Evolutionary conservation across 2,329 filamentous ascomycete species (phyloP).

Genomic region (Beauveria bassiana): DNA sequence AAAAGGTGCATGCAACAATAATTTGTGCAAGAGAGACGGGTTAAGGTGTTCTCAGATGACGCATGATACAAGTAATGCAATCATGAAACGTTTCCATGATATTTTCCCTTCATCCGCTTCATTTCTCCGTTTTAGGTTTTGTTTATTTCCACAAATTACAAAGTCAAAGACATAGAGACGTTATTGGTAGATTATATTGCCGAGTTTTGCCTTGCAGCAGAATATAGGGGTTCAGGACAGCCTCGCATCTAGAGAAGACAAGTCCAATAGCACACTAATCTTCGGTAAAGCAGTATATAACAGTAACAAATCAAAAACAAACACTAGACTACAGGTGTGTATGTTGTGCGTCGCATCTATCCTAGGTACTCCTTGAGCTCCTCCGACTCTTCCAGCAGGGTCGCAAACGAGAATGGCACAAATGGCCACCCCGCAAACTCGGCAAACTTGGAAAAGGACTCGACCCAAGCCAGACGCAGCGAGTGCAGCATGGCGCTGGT

Average conservation of each 20-base stretch:
- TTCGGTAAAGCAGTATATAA: conserved; percentile 13
- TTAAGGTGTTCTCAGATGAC: too few relatives aligned
- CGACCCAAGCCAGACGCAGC: conserved; percentile 88
- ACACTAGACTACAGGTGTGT: not conserved
- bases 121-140: too few relatives aligned
- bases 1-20: not conserved
- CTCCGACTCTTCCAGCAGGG: conserved; percentile 75
- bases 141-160: too few relatives aligned
- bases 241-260: not conserved
- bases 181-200: too few relatives aligned
- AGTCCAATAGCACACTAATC: not conserved
- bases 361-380: conserved; percentile 49
- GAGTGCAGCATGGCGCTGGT: conserved; percentile 94
- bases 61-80: too few relatives aligned
- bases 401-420: conserved; percentile 80
- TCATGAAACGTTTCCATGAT: too few relatives aligned
- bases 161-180: too few relatives aligned
- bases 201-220: too few relatives aligned
- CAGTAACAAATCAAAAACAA: conserved; percentile 15
- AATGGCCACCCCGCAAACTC: conserved; percentile 84
- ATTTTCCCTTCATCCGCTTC: too few relatives aligned
- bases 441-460: conserved; percentile 97
- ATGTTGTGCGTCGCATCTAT: conserved; percentile 18
- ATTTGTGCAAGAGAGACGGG: not conserved
- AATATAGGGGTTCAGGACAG: too few relatives aligned